Evolutionary conservation across 2,329 filamentous ascomycete species (phyloP).

Genomic region (Sclerotinia trifoliorum): DNA sequence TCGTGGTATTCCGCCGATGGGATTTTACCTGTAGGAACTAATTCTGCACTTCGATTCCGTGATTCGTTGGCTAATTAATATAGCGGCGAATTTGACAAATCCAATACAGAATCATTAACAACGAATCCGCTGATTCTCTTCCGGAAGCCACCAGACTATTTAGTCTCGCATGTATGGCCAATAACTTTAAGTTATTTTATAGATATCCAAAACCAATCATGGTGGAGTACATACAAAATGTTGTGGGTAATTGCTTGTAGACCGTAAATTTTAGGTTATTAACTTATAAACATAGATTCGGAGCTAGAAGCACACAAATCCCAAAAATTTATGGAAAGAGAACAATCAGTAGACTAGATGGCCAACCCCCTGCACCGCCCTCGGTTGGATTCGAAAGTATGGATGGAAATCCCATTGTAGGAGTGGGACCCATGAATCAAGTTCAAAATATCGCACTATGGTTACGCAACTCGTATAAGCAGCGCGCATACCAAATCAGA

Average conservation of each 20-base stretch:
- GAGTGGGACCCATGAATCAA: neutral
- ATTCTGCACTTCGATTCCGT: neutral
- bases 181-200: slow-evolving; percentile 12
- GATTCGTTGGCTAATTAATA: neutral
- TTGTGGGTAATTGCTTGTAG: neutral
- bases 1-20: slow-evolving; percentile 18
- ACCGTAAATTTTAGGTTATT: neutral
- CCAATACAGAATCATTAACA: neutral
- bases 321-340: slow-evolving; percentile 16
- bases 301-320: slow-evolving; percentile 3
- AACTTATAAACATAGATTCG: neutral
- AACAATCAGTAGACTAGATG: neutral
- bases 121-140: neutral
- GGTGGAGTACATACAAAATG: slow-evolving; percentile 16
- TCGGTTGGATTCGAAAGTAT: slow-evolving; percentile 1
- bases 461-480: neutral
- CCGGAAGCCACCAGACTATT: neutral
- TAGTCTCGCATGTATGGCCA: neutral
- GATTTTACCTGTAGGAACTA: slow-evolving; percentile 9
- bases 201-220: slow-evolving; percentile 8
- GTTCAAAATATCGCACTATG: neutral
- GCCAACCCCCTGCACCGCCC: neutral
- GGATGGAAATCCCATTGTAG: neutral
- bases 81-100: slow-evolving; percentile 17
- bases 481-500: neutral